phyloP scores from a whole-genome alignment of 139 green algal genomes.

The Parachlorella kessleri region DNA sequence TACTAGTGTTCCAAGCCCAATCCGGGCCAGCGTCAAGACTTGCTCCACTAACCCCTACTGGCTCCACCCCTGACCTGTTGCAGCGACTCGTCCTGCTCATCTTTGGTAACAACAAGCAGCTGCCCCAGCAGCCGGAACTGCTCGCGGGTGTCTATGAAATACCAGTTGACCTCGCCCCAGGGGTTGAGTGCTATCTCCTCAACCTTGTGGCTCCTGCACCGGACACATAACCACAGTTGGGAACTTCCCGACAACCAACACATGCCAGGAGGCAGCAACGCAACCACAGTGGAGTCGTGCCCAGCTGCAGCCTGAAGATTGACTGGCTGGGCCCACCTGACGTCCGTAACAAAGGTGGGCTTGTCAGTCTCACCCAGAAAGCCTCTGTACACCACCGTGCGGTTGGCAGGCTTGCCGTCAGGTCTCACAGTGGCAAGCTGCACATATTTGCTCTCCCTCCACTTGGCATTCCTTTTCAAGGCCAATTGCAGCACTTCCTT shows the following conservation, averaged over 20 bases:
- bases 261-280: background rate
- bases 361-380: slow-evolving; percentile 56
- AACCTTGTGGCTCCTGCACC: slow-evolving; percentile 47
- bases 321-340: slow-evolving; percentile 39
- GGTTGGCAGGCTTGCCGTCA: slow-evolving; percentile 68
- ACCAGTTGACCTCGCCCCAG: slow-evolving; percentile 75
- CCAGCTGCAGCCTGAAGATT: background rate
- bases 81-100: slow-evolving; percentile 33
- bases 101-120: slow-evolving; percentile 49
- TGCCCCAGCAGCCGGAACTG: slow-evolving; percentile 71
- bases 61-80: slow-evolving; percentile 25
- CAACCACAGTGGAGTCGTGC: background rate
- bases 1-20: no score
- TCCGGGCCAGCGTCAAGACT: no score
- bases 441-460: slow-evolving; percentile 54
- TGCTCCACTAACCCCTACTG: background rate
- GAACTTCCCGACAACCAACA: background rate
- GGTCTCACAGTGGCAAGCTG: slow-evolving; percentile 77
- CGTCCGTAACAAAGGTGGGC: slow-evolving; percentile 78
- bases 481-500: slow-evolving; percentile 18
- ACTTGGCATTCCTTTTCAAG: slow-evolving; percentile 17
- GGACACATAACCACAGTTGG: no score
- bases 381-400: slow-evolving; percentile 80
- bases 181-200: slow-evolving; percentile 53
- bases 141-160: slow-evolving; percentile 70